Base-by-base conservation (phyloP, 345 rosid genomes). In the Eucalyptus victrix region DNA sequence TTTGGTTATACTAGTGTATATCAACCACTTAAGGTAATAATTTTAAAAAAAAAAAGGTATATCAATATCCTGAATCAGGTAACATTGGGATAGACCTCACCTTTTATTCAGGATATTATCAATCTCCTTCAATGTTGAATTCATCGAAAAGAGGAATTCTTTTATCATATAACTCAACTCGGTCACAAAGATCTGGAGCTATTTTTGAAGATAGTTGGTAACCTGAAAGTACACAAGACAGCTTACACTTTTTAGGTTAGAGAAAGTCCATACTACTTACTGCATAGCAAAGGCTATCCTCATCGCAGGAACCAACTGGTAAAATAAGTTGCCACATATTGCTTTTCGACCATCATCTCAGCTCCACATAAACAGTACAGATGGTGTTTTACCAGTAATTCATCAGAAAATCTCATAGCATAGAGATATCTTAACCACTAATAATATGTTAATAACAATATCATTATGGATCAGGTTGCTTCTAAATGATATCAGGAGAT, bases 141-240 rank as follows among this genome's bases (percentile, higher is more conserved):
- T 94, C 96, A 93, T 96, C 98, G 92, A 97, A 97, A 89, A 97
- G 96, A 80, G 98, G 98, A 90, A 91, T 93, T 89, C 95, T 93
- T 94, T 94, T 95, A 72, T 95, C 93, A 91, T 95, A 93, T 89
- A 97, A 88, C 94, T 96, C 98, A 87, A 97, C 98, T 72, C 97
- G 95, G 90, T 94, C 94, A 92, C 99, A 97, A 91, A 97, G 99
- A 95, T 94, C 94, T 90, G 98, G 97, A 90, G 99, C 99, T 90
- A 97, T 95, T 81, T 97, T 92, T 97, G 99, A 92, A 97, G 96
- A 92, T 97, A 97, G 93, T 94, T 97, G 88, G 98, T 94, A 88
- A 97, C 99, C 99, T 97, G 94, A 90, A 89, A 76, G 47, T 76
- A 76, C 47, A 76, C 42, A 44, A 76, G 47, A 40, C 28, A 76